phyloP scores from a whole-genome alignment of 495 filamentous ascomycete genomes.

The Pseudomonodictys pantanalensis region DNA sequence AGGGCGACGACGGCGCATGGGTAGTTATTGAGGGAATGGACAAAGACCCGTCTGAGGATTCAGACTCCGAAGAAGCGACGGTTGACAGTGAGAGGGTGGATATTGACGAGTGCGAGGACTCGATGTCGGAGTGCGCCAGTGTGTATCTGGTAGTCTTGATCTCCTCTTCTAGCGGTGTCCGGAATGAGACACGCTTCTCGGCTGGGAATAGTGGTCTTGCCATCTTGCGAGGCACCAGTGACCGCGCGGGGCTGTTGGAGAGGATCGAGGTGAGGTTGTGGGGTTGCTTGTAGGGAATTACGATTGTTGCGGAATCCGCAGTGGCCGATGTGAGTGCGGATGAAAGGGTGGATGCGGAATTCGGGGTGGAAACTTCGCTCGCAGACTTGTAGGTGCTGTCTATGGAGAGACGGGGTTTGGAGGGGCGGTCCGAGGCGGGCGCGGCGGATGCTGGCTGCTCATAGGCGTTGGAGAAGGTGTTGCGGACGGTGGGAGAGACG shows the following conservation, averaged over 20 bases:
- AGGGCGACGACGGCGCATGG: constrained; percentile 5
- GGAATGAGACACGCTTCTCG: constrained; percentile 57
- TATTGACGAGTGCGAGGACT: constrained; percentile 31
- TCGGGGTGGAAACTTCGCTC: constrained; percentile 22
- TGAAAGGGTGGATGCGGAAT: constrained; percentile 30
- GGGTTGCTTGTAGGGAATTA: constrained; percentile 39
- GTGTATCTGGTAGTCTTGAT: constrained; percentile 54
- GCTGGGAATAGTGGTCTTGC: constrained; percentile 54
- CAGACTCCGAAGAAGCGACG: constrained; percentile 9
- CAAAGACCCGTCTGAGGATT: not conserved
- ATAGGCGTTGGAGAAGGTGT: constrained; percentile 79
- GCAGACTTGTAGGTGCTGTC: constrained; percentile 32
- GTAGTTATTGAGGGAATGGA: constrained; percentile 2
- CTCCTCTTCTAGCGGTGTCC: constrained; percentile 53
- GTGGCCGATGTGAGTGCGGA: constrained; percentile 35
- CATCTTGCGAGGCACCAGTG: constrained; percentile 38
- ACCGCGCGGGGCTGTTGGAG: constrained; percentile 39
- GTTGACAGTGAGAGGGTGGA: constrained; percentile 11
- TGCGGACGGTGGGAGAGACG: constrained; percentile 72
- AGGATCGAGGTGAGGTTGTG: constrained; percentile 42
- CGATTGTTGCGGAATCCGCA: constrained; percentile 32
- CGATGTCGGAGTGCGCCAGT: constrained; percentile 51
- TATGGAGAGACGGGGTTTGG: constrained; percentile 39
- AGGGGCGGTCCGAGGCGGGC: constrained; percentile 32
- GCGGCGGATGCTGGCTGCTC: constrained; percentile 57